Conservation (phyloP, 2,329 filamentous ascomycete species). For the Apiospora phragmitis region DNA sequence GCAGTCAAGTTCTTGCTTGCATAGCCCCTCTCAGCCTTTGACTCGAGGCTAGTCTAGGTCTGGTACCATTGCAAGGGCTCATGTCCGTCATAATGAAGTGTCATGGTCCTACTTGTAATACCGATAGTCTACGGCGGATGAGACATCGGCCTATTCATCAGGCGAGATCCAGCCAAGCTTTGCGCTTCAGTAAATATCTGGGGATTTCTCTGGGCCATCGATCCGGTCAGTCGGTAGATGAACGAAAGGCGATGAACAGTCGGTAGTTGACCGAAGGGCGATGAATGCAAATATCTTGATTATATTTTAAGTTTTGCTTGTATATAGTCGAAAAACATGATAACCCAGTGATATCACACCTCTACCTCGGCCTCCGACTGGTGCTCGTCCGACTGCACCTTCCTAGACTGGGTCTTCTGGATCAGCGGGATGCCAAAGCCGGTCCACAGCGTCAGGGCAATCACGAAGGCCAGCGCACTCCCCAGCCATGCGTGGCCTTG, state of each 20-base stretch:
- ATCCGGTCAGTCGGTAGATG: no score
- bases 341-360: not conserved
- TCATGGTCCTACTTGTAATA: not conserved
- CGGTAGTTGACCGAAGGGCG: no score
- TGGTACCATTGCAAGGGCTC: not conserved
- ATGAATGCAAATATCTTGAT: no score
- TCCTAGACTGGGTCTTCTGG: conserved; percentile 22
- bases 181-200: not conserved
- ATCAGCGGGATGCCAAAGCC: conserved; percentile 15
- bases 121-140: not conserved
- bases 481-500: conserved; percentile 36
- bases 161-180: not conserved
- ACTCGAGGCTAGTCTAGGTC: not conserved
- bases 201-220: no score
- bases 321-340: no score
- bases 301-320: no score
- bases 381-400: not conserved
- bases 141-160: not conserved
- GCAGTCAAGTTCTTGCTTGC: not conserved
- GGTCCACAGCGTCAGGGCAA: conserved; percentile 18
- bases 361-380: not conserved
- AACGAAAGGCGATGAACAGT: no score
- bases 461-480: conserved; percentile 17
- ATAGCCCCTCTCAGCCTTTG: not conserved
- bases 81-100: not conserved